Conservation (phyloP, 208 protist genomes). For the Vickermania spadyakhi region DNA sequence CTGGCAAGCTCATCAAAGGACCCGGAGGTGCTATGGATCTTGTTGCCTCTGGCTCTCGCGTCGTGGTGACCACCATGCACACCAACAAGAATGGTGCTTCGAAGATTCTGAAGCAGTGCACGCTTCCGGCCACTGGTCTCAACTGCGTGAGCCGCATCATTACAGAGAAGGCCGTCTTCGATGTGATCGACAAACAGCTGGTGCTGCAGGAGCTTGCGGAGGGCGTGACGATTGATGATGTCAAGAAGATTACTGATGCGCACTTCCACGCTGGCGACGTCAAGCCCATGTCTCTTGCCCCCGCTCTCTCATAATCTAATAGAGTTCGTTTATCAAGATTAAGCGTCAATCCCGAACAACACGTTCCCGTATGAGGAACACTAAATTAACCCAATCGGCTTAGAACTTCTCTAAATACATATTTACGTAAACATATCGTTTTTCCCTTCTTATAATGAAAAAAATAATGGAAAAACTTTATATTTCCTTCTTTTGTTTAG, state of each 20-base stretch:
- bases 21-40: slow-evolving; percentile 97
- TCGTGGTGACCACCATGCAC: slow-evolving; percentile 97
- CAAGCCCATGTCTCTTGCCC: slow-evolving; percentile 67
- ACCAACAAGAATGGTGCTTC: slow-evolving; percentile 87
- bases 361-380: not conserved
- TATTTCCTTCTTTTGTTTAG: too few species aligned
- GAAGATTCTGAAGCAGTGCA: slow-evolving; percentile 94
- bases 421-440: too few species aligned
- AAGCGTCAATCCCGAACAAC: not conserved
- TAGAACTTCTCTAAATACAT: slow-evolving; percentile 1
- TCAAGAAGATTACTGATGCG: slow-evolving; percentile 78
- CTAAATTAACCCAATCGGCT: not conserved
- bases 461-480: too few species aligned
- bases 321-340: too few species aligned
- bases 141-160: slow-evolving; percentile 92
- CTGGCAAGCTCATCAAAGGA: slow-evolving; percentile 97
- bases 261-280: slow-evolving; percentile 56
- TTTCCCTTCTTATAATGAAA: too few species aligned
- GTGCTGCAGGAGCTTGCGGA: slow-evolving; percentile 89
- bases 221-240: slow-evolving; percentile 89
- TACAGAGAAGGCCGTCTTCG: slow-evolving; percentile 95
- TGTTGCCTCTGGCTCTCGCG: slow-evolving; percentile 83
- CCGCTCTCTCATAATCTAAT: slow-evolving; percentile 5
- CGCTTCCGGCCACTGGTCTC: slow-evolving; percentile 89
- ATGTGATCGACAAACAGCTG: slow-evolving; percentile 82